Conservation (phyloP, 1,284 basidiomycete genomes). For the Thelephora terrestris region DNA sequence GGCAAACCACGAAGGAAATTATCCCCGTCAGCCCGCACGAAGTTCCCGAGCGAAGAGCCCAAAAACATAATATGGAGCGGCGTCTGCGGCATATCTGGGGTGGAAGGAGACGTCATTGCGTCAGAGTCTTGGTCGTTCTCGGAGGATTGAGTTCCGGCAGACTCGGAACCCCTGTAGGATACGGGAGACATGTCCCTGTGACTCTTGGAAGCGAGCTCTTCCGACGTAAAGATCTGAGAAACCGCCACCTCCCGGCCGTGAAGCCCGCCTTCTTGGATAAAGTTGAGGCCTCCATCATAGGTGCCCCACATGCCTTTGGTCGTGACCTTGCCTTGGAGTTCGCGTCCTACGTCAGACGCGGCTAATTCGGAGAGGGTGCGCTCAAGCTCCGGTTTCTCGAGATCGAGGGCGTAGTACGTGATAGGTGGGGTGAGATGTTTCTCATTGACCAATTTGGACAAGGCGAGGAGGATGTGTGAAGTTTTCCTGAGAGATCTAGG, state of each 20-base stretch:
- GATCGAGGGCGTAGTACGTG: slow-evolving; percentile 90
- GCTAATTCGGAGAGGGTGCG: slow-evolving; percentile 70
- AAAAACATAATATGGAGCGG: slow-evolving; percentile 84
- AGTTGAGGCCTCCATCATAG: slow-evolving; percentile 74
- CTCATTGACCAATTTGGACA: slow-evolving; percentile 43
- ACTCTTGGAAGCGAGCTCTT: slow-evolving; percentile 13
- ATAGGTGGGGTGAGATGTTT: slow-evolving; percentile 37
- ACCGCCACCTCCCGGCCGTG: slow-evolving; percentile 15
- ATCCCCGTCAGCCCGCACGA: slow-evolving; percentile 63
- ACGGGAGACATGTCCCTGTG: slow-evolving; percentile 24
- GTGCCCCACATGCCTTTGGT: slow-evolving; percentile 84
- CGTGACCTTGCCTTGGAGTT: slow-evolving; percentile 58
- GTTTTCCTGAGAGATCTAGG: slow-evolving; percentile 82
- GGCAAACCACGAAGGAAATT: slow-evolving; percentile 76
- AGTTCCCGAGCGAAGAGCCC: slow-evolving; percentile 94
- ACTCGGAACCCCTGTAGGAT: slow-evolving; percentile 23
- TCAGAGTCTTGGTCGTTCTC: slow-evolving; percentile 15
- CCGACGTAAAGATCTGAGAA: background rate
- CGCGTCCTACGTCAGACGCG: slow-evolving; percentile 51
- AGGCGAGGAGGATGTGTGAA: slow-evolving; percentile 72
- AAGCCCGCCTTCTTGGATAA: slow-evolving; percentile 52
- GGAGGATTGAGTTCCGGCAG: slow-evolving; percentile 14
- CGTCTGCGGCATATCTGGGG: slow-evolving; percentile 24
- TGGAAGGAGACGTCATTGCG: slow-evolving; percentile 27
- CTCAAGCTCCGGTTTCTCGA: slow-evolving; percentile 79